Base-by-base conservation (phyloP, 2,329 filamentous ascomycete genomes). In the Colletotrichum nymphaeae region DNA sequence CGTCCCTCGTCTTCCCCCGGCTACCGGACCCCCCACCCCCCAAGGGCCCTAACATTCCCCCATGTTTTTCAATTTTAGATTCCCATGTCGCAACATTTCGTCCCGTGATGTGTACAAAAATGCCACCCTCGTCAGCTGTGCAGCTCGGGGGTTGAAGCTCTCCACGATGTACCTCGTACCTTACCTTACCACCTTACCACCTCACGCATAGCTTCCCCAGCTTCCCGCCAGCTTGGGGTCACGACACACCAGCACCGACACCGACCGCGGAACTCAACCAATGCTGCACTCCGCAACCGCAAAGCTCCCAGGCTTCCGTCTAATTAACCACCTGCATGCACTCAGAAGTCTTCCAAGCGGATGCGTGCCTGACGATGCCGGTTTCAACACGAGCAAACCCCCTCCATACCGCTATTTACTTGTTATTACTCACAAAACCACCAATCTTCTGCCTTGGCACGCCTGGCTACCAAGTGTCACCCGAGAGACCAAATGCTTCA, bases 41-140 rank as follows among this genome's bases (percentile, higher is more conserved):
- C 37, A 35, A 35, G 32, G 32, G 32, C 32, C 70, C 46, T 28
- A 30, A 53, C 42, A 16, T 53, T 66, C 60, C 67, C 67, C 67
- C 67, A 73, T 66, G 56, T 62, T 71, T 63, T 72, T 42, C 30
- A 32, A 65, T 65, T 58, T 37, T 37, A 52, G 28, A 57, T 73
- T 70, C 70, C 60, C 67, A 65, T 70, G 60, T 62, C 60, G 70
- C 28, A 37, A 70, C 67, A 70, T 60, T 66, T 70, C 71, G 56
- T 71, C 71, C 62, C 67, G 56, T 73, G 55, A 57, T 62, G 60
- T 28, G n/a, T 32, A 49, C 60, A 66, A 49, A 56, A 55, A 24
- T 35, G 42, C 32, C 22, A 65, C 63, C 19, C 46, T 52, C 22
- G 37, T 42, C 37, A 42, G 37, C 37, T 42, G 1, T 42, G 1